A percentile compares a stretch with the other conserved stretches of the same genome.
Conservation (phyloP, 805 yeast species). For the Wickerhamomyces bovis region DNA sequence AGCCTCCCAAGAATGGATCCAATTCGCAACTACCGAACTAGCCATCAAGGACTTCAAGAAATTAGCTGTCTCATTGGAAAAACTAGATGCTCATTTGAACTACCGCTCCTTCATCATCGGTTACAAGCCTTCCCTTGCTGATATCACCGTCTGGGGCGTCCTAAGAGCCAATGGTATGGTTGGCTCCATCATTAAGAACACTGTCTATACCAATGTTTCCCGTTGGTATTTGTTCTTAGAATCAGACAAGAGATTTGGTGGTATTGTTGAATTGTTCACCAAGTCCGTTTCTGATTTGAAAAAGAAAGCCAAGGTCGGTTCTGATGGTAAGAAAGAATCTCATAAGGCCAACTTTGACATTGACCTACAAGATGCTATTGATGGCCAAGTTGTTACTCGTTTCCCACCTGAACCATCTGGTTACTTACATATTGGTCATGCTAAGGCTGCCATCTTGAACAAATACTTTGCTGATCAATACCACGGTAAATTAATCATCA, state of each 20-base stretch:
- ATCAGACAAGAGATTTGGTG: slow-evolving; percentile 60
- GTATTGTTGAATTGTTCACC: slow-evolving; percentile 57
- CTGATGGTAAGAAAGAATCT: slow-evolving; percentile 63
- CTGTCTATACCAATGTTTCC: slow-evolving; percentile 76
- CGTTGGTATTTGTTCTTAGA: slow-evolving; percentile 89
- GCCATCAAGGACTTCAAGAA: slow-evolving; percentile 85
- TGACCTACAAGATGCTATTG: slow-evolving; percentile 83
- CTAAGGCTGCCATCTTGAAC: slow-evolving; percentile 94
- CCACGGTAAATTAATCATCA: slow-evolving; percentile 92
- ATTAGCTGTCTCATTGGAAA: slow-evolving; percentile 69
- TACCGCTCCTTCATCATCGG: slow-evolving; percentile 77
- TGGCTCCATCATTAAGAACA: slow-evolving; percentile 84
- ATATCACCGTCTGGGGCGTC: slow-evolving; percentile 89
- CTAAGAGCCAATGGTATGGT: slow-evolving; percentile 89
- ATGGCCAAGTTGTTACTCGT: slow-evolving; percentile 95
- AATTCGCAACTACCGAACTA: slow-evolving; percentile 61
- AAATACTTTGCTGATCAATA: slow-evolving; percentile 94
- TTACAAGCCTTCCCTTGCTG: slow-evolving; percentile 64
- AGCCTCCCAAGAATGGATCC: slow-evolving; percentile 55
- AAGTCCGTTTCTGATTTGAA: slow-evolving; percentile 69
- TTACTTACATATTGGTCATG: slow-evolving; percentile 98
- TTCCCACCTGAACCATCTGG: slow-evolving; percentile 99
- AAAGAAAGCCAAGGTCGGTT: slow-evolving; percentile 50
- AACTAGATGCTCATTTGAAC: slow-evolving; percentile 76
- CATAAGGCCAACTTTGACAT: slow-evolving; percentile 96